phyloP scores from a whole-genome alignment of 2,329 filamentous ascomycete species.

The Fusarium sp. region DNA sequence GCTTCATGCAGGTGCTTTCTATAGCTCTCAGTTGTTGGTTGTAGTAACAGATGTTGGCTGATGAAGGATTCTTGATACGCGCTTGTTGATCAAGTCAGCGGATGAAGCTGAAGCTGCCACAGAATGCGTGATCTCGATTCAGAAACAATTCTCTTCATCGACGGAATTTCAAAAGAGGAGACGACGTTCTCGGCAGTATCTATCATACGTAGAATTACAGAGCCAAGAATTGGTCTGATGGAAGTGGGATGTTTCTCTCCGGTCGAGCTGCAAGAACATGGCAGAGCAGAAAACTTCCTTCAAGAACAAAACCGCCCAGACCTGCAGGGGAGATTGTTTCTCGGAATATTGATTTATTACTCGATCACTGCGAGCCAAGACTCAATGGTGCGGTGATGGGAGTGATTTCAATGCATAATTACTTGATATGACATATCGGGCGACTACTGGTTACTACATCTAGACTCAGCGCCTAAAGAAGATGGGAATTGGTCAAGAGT shows the following conservation, averaged over 20 bases:
- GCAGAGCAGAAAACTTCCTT: conserved; percentile 14
- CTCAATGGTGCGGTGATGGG: conserved; percentile 43
- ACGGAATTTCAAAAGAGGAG: conserved; percentile 8
- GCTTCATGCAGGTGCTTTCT: conserved; percentile 18
- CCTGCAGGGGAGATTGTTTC: conserved; percentile 4
- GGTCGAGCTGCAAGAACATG: conserved; percentile 11
- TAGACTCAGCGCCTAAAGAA: conserved; percentile 45
- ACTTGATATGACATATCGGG: conserved; percentile 27
- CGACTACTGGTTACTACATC: conserved; percentile 28
- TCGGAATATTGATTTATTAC: conserved; percentile 6
- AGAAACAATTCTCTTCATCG: conserved; percentile 1
- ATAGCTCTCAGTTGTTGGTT: conserved; percentile 3
- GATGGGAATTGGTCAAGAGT: conserved; percentile 37
- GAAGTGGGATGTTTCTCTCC: conserved; percentile 38
- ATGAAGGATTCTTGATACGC: background rate
- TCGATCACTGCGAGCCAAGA: conserved; percentile 37
- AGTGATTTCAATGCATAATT: conserved; percentile 39
- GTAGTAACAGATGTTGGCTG: background rate
- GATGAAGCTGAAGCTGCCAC: conserved; percentile 1
- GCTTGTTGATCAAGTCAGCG: conserved; percentile 10
- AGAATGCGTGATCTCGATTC: conserved; percentile 7
- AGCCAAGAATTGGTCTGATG: conserved; percentile 26
- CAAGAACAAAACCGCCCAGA: conserved; percentile 21
- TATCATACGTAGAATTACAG: conserved; percentile 13
- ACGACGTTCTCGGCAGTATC: background rate